Evolutionary conservation across 2,329 filamentous ascomycete genomes (phyloP).

Genomic region (Venturia aucupariae): DNA sequence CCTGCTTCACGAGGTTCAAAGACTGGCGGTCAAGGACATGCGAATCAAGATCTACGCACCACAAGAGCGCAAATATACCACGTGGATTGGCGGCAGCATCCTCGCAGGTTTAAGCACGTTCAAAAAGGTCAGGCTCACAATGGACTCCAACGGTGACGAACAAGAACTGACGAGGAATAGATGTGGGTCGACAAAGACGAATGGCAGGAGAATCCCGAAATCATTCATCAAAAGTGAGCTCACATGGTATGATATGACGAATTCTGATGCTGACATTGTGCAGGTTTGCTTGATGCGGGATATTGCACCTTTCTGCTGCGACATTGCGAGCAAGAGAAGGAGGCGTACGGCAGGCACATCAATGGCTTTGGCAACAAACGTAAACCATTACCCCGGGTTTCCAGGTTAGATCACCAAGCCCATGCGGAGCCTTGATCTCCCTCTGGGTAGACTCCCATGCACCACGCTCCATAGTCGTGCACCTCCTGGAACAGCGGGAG

Average conservation of each 20-base stretch:
- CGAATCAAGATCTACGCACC: constrained; percentile 98
- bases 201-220: constrained; percentile 99
- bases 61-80: constrained; percentile 95
- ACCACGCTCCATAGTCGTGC: neutral
- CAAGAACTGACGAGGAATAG: constrained; percentile 38
- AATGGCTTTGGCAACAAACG: neutral
- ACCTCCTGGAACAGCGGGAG: neutral
- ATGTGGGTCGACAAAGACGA: constrained; percentile 99
- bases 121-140: constrained; percentile 63
- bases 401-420: neutral
- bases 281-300: neutral
- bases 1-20: constrained; percentile 82
- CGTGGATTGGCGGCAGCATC: constrained; percentile 98
- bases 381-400: neutral
- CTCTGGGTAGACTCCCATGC: neutral
- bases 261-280: neutral
- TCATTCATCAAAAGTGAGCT: constrained; percentile 96
- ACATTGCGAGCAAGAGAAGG: neutral
- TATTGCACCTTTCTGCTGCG: neutral
- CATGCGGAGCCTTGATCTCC: constrained; percentile 3
- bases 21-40: constrained; percentile 96
- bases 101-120: constrained; percentile 94
- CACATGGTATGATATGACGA: constrained; percentile 32
- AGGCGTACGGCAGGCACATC: neutral
- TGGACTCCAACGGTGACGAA: neutral